Percentiles rank a stretch among this genome's conserved stretches.
phyloP scores from a whole-genome alignment of 164 flowering plant species.

The Aristolochia californica region DNA sequence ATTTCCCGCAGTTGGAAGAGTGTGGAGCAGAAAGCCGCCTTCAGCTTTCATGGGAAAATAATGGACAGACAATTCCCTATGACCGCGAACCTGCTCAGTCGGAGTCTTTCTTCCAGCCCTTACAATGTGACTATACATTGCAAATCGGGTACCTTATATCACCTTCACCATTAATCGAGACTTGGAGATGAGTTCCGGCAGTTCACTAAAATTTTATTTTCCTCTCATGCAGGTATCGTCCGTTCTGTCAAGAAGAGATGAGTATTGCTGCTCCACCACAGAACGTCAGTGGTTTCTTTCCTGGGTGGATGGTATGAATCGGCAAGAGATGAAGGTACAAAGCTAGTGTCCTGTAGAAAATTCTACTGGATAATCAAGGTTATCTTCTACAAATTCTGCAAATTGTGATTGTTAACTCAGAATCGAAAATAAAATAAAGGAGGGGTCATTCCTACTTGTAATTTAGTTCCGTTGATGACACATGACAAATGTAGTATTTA shows the following conservation, averaged over 20 bases:
- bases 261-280: constrained; percentile 22
- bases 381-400: neutral
- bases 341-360: too few relatives aligned
- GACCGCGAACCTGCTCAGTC: constrained; percentile 32
- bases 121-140: constrained; percentile 47
- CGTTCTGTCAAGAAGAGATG: constrained; percentile 20
- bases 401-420: neutral
- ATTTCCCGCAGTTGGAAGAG: constrained; percentile 17
- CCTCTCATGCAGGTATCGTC: constrained; percentile 29
- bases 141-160: constrained; percentile 45
- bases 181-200: neutral
- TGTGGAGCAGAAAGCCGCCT: constrained; percentile 10
- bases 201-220: neutral
- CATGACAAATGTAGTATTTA: too few relatives aligned
- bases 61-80: constrained; percentile 27
- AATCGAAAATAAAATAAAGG: neutral
- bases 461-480: too few relatives aligned
- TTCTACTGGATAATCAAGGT: too few relatives aligned
- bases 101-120: constrained; percentile 48
- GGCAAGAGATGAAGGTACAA: too few relatives aligned
- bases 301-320: constrained; percentile 54
- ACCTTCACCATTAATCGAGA: neutral
- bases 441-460: neutral
- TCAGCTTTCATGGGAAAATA: constrained; percentile 40
- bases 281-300: constrained; percentile 36